Evolutionary conservation across 2,329 filamentous ascomycete species (phyloP).

Genomic region (Pestalotiopsis sp.): DNA sequence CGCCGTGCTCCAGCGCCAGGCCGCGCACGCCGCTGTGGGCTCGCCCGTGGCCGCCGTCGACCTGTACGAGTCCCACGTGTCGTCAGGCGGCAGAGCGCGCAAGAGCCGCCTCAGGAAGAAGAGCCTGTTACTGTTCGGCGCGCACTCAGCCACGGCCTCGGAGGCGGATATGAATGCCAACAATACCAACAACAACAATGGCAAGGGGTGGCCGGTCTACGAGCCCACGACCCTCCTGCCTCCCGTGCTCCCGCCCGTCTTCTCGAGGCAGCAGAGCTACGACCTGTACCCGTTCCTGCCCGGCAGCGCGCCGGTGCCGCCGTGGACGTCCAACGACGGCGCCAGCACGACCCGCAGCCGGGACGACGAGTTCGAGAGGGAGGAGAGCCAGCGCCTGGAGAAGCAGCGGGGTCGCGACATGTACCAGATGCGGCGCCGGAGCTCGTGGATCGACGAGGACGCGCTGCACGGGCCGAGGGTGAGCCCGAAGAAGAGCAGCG

Average conservation of each 20-base stretch:
- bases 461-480: constrained; percentile 50
- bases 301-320: not conserved
- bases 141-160: not conserved
- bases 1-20: not conserved
- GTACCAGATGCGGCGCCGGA: constrained; percentile 29
- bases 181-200: no score
- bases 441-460: constrained; percentile 54
- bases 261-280: constrained; percentile 22
- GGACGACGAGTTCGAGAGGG: not conserved
- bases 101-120: not conserved
- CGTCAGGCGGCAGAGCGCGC: not conserved
- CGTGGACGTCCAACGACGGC: not conserved
- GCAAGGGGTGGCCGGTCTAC: no score
- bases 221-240: not conserved
- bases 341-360: not conserved
- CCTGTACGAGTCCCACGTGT: not conserved
- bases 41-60: not conserved
- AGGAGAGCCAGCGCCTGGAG: constrained; percentile 18
- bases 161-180: not conserved
- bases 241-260: constrained; percentile 22
- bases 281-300: constrained; percentile 8
- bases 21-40: not conserved
- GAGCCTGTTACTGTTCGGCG: not conserved
- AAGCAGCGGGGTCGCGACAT: constrained; percentile 28
- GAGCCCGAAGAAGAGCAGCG: constrained; percentile 27